Base-by-base conservation (phyloP, 1,139 yeast species). In the Magnusiomyces paraingens region DNA sequence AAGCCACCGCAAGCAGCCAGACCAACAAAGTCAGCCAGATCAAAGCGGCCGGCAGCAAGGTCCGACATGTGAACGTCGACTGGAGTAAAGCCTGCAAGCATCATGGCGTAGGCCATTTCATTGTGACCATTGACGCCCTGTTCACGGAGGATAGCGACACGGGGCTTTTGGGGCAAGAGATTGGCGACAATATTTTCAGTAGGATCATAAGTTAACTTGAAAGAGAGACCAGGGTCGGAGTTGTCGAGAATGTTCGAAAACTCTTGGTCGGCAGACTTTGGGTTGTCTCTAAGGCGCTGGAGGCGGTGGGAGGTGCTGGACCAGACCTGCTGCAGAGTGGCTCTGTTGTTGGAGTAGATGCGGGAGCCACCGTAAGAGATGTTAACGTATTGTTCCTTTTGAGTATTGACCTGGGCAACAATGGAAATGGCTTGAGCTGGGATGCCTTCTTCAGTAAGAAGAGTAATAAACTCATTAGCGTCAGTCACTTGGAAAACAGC, bases 1-100 rank as follows among this genome's bases (percentile, higher is more conserved):
- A 94, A 94, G 32, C 99, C 99, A 73, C 99, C 99, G 74, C 99
- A 94, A 3, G 99, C 99, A 53, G 98, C 99, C 56, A 94, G 66
- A 59, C 99, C 99, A 50, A 85, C 89, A 71, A 93, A 94, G 50
- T 82, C 84, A 64, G 81, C 83, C 62, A 94, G 77, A n/a, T 82
- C 71, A 43, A 86, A 84, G 63, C 76, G 77, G 45, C 95, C 95
- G 43, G 78, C 73, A 60, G 91, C 75, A 57, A 94, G 80, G 69
- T 94, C 99, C 15, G 95, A 82, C 99, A 94, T 93, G 69, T 95
- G 98, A 45, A 94, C 96, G 72, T 94, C 99, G 57, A 88, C 83
- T 15, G 90, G 81, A 36, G 84, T 90, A 69, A 94, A 94, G 0
- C 99, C 99, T 32, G 99, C 96, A 70, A 84, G 90, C 68, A 84